Base-by-base conservation (phyloP, 352 stramenopile genomes). In the Pythium dissotocum region DNA sequence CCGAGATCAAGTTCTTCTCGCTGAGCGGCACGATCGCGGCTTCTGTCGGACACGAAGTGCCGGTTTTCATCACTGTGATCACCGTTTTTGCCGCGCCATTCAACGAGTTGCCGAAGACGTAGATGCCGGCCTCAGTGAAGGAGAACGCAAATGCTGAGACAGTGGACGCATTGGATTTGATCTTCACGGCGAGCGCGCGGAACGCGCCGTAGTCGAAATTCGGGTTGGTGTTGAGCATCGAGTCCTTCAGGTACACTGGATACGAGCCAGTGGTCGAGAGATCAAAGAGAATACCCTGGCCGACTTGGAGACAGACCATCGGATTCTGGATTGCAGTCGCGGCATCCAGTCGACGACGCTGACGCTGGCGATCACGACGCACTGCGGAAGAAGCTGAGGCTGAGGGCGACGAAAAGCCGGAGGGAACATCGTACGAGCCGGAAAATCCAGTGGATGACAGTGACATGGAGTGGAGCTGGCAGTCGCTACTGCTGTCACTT, bases 191-290 rank as follows among this genome's bases (percentile, higher is more conserved):
- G 16, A 98, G 69, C 2, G 75, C 75, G 8, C 91, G 78, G 67
- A 98, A 98, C 5, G 77, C 77, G 16, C 85, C 85, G 51, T 95
- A 98, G 72, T 98, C 95, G 54, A 98, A 98, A 57, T 76, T 86
- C 6, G 81, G 75, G 56, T 98, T 98, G 4, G 91, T 97, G 69
- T 98, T 98, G 35, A 98, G 87, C 72, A 98, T 91, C 24, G 92
- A 98, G 69, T 98, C 91, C 69, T 98, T 98, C 28, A 97, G 67
- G 69, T 98, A 98, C 57, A 98, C 82, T 4, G 95, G 95, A 61
- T 97, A 98, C 18, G 80, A 87, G 16, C 70, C 74, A 2, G 73
- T 70, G 0, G 82, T 80, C 0, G 86, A 89, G 16, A 98, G 77
- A 67, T 98, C 89, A 65, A 98, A 98, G 2, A 97, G 58, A 16